These are phyloP conservation scores for Cephalotrichum gorgonifer DNA, from an alignment of 2,329 filamentous ascomycete genomes.

Conservation along the genomic window DNA sequence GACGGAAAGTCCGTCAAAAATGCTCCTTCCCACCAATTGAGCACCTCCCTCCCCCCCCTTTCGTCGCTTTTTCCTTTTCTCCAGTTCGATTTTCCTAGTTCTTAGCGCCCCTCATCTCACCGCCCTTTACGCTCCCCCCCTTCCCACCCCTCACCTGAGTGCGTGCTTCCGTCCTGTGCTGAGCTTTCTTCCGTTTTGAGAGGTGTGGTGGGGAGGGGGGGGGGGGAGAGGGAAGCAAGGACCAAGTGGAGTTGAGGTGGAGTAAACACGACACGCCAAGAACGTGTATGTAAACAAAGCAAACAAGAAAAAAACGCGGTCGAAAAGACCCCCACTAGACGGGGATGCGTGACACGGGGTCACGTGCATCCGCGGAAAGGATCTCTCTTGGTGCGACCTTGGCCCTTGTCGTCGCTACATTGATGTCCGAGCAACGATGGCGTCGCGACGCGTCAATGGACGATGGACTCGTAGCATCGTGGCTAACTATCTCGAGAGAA, in stretches of 20 bases:
- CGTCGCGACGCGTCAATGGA: too few species aligned
- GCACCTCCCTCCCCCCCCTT: neutral
- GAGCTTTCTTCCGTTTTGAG: neutral
- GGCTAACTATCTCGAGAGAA: too few species aligned
- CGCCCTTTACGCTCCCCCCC: neutral
- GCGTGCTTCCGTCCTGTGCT: neutral
- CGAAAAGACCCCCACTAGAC: neutral
- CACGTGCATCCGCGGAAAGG: neutral
- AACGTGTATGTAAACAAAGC: neutral
- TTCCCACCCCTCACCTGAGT: neutral
- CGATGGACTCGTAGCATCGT: too few species aligned
- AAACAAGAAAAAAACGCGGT: neutral
- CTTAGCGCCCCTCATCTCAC: neutral
- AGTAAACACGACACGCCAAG: neutral
- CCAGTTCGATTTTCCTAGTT: neutral
- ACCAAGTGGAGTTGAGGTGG: too few species aligned
- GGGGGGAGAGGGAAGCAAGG: too few species aligned
- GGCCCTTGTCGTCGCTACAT: too few species aligned
- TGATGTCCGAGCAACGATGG: too few species aligned
- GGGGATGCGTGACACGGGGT: neutral
- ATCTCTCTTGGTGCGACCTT: neutral
- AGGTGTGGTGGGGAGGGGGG: neutral
- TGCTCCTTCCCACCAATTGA: neutral
- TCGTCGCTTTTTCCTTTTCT: neutral
- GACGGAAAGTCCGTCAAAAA: too few species aligned